Conservation (phyloP, 2,329 filamentous ascomycete genomes). For the Fusarium secorum region DNA sequence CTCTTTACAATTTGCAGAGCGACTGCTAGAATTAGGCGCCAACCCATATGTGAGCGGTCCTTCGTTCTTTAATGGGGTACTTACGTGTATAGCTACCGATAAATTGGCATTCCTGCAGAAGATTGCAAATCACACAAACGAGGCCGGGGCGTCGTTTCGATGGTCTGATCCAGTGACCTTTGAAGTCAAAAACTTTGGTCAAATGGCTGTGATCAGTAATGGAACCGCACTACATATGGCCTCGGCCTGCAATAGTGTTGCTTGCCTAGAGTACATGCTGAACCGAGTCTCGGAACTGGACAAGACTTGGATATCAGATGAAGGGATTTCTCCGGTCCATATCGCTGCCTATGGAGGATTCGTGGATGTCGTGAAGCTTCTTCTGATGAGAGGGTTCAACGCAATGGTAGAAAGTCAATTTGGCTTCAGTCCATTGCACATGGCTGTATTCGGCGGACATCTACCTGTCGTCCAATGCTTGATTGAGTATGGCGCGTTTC, state of each 20-base stretch:
- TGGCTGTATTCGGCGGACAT: background rate
- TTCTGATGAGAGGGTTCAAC: background rate
- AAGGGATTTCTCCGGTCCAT: constrained; percentile 1
- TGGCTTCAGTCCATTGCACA: background rate
- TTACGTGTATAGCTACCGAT: no score
- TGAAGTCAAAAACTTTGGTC: background rate
- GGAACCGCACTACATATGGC: background rate
- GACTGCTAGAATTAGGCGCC: no score
- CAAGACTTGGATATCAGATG: background rate
- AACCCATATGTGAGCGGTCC: no score
- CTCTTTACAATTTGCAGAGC: no score
- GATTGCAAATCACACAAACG: no score
- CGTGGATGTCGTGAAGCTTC: background rate
- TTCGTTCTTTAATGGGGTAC: no score
- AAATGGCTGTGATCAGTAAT: background rate
- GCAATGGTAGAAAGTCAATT: background rate
- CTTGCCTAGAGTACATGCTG: background rate
- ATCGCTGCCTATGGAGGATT: background rate
- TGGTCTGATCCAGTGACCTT: background rate
- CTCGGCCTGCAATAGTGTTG: background rate
- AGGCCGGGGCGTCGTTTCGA: no score
- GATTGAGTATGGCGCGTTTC: background rate
- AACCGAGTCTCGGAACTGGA: background rate
- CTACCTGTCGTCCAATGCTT: background rate
- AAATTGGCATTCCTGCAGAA: background rate